Base-by-base conservation (phyloP, 345 rosid genomes). In the Geranium rotundifolium region DNA sequence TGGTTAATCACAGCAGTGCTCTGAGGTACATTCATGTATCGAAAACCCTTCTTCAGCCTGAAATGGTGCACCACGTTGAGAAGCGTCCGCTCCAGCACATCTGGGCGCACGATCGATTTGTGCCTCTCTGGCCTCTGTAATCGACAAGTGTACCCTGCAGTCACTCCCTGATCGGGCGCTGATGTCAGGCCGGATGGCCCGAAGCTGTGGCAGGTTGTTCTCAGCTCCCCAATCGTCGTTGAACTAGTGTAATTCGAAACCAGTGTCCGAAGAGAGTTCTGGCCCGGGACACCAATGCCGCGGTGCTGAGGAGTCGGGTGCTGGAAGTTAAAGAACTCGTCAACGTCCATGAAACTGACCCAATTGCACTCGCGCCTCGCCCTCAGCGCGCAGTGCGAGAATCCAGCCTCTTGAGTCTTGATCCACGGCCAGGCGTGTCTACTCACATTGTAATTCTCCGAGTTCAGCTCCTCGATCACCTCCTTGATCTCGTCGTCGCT, bases 371-470 rank as follows among this genome's bases (percentile, higher is more conserved):
- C 92, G 1, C 76, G 70, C 75, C 80, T 83, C 3, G 99, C 92
- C 69, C 86, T 75, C 57, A 93, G 66, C 56, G 88, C 86, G 70
- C 99, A 93, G 59, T 93, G 97, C 0, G 97, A 90, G 73, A 93
- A 90, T 0, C 99, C 97, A 0, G 97, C 99, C 73, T 93, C 99
- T 67, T 93, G 99, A 29, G 97, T 82, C 73, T 93, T 93, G 64
- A 85, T 82, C 99, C 99, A 93, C 0, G 99, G 99, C 97, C 96
- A 93, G 34, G 75, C 76, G 69, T 93, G 92, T 60, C 90, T 71
- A 50, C 82, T 86, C 41, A 93, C 81, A 19, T 88, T 93, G 71
- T 86, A 84, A 60, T 80, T 75, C 39, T 72, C 80, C 17, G 62
- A 64, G 41, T 81, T 77, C 27, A 93, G 90, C 72, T 75, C 80